Conservation (phyloP, 2,329 filamentous ascomycete genomes). For the Pseudogymnoascus destructans region DNA sequence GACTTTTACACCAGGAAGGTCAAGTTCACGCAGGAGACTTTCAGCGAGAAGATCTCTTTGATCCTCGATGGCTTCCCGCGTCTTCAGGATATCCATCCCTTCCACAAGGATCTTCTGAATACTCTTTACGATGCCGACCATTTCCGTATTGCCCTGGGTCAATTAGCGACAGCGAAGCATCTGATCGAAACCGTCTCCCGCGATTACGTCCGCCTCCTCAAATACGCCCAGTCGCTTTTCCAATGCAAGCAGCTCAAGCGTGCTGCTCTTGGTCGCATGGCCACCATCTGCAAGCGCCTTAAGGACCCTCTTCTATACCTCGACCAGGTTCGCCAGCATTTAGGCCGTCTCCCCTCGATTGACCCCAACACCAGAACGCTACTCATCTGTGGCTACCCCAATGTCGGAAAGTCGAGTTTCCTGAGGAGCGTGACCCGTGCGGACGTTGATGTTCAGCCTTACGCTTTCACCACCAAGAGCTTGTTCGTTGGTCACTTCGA, state of each 20-base stretch:
- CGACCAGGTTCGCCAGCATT: constrained; percentile 91
- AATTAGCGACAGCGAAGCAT: constrained; percentile 90
- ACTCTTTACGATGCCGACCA: constrained; percentile 98
- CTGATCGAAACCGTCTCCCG: constrained; percentile 91
- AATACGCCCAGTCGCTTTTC: constrained; percentile 93
- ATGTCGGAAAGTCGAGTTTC: constrained; percentile 95
- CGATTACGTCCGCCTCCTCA: constrained; percentile 90
- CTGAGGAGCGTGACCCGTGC: constrained; percentile 82
- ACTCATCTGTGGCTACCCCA: constrained; percentile 93
- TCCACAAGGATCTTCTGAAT: constrained; percentile 77
- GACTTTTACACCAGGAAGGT: constrained; percentile 95
- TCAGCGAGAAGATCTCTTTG: constrained; percentile 79
- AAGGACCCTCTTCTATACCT: constrained; percentile 93
- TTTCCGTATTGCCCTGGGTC: constrained; percentile 91
- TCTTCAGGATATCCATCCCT: constrained; percentile 87
- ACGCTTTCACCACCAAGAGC: constrained; percentile 96
- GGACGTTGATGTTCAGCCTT: constrained; percentile 94
- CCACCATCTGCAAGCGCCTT: constrained; percentile 84
- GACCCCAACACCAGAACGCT: constrained; percentile 95
- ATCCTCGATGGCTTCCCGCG: constrained; percentile 91
- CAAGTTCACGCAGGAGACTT: constrained; percentile 96
- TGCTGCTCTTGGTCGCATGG: constrained; percentile 93
- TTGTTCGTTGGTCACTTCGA: constrained; percentile 97
- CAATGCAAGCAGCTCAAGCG: constrained; percentile 99
- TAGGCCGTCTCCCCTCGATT: constrained; percentile 94